phyloP scores from a whole-genome alignment of 2,329 filamentous ascomycete species.

The Hirsutella minnesotensis region DNA sequence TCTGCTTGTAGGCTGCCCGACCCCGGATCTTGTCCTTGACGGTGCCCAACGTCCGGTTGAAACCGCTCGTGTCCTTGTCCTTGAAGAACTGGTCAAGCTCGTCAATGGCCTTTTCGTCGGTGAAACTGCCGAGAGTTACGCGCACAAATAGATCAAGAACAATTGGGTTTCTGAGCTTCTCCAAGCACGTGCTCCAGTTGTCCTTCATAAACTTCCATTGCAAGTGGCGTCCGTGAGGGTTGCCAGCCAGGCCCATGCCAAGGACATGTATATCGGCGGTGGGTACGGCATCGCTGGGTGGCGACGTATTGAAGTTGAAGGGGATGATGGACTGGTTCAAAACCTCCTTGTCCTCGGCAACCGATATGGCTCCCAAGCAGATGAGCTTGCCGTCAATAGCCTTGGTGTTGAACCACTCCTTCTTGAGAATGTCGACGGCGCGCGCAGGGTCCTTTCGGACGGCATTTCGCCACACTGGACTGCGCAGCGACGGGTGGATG shows the following conservation, averaged over 20 bases:
- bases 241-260: slow-evolving; percentile 59
- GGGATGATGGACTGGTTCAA: slow-evolving; percentile 53
- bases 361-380: slow-evolving; percentile 63
- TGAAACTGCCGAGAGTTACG: slow-evolving; percentile 66
- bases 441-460: slow-evolving; percentile 58
- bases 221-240: slow-evolving; percentile 57
- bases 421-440: slow-evolving; percentile 63
- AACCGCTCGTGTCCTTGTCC: slow-evolving; percentile 73
- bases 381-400: slow-evolving; percentile 89
- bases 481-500: slow-evolving; percentile 72
- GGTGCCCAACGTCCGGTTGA: slow-evolving; percentile 75
- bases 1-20: slow-evolving; percentile 68
- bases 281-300: slow-evolving; percentile 54
- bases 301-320: slow-evolving; percentile 65
- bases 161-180: slow-evolving; percentile 71
- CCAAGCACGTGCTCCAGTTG: slow-evolving; percentile 65
- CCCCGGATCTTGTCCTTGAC: slow-evolving; percentile 77
- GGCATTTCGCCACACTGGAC: slow-evolving; percentile 67
- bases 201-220: slow-evolving; percentile 80
- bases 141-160: slow-evolving; percentile 83
- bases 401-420: slow-evolving; percentile 72
- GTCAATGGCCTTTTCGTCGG: slow-evolving; percentile 53
- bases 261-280: slow-evolving; percentile 81
- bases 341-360: slow-evolving; percentile 55
- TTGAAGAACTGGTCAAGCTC: slow-evolving; percentile 81